Base-by-base conservation (phyloP, 2,329 filamentous ascomycete genomes). In the Fusarium cyanostomum region DNA sequence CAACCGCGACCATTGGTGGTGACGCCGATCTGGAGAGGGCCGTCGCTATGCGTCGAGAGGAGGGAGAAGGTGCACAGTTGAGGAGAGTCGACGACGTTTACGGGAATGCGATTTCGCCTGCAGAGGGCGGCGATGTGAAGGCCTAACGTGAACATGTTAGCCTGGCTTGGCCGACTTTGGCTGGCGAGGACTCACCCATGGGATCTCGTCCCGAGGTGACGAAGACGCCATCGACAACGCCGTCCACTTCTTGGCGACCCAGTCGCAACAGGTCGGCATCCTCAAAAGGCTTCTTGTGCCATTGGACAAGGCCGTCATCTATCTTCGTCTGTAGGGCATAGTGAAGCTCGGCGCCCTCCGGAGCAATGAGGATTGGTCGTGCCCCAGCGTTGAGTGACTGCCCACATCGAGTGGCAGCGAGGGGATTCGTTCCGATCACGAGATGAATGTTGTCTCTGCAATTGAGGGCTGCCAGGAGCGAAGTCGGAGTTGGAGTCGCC, bases 1-100 rank as follows among this genome's bases (percentile, higher is more conserved):
- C 95, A 98, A 2, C 95, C 95, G 69, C 91, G 89, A 16, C 95
- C 94, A 56, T 96, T 97, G 1, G 95, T 98, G 4, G 95, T 98
- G 56, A 99, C 91, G 61, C 95, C 95, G 59, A 99, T 90, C 74
- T 98, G 95, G 35, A 99, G 82, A 9, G 95, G 94, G 0, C 95
- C 95, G 72, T 97, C 94, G 52, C 86, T 88, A 75, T 98, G 89
- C 8, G 92, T 96, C 21, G 93, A 95, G 41, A 98, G 87, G 49
- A 99, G 84, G 6, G 91, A 90, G 75, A 99, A 97, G 24, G 92
- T 92, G 80, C 93, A 97, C 13, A 98, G 88, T 30, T 87, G 84
- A 0, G 94, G 92, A 0, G 91, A 86, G 78, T 99, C 95, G 59
- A 92, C 87, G 24, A 98, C 92, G 77, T 99, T 99, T 73, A 99